Percentiles rank a stretch among this genome's conserved stretches.
phyloP scores from a whole-genome alignment of 257 asterid genomes.

The Cruciata laevipes region DNA sequence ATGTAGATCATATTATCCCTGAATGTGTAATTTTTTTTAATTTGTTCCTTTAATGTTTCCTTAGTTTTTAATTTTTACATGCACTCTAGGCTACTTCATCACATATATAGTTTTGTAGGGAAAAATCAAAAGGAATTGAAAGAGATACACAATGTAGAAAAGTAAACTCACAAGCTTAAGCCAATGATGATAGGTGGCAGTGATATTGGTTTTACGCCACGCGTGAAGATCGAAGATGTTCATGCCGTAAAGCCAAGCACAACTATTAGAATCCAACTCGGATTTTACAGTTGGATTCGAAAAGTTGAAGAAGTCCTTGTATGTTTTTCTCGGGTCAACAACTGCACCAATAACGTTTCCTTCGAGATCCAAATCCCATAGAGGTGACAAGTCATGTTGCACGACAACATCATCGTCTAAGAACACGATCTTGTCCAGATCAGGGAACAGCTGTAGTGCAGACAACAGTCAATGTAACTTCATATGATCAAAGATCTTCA shows the following conservation, averaged over 20 bases:
- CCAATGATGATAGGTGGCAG: conserved; percentile 72
- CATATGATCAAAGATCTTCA: conserved; percentile 17
- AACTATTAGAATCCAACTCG: conserved; percentile 34
- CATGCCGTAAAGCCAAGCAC: conserved; percentile 85
- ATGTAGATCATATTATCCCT: neutral
- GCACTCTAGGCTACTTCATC: neutral
- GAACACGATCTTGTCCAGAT: conserved; percentile 59
- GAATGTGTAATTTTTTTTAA: no score
- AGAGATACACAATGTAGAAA: neutral
- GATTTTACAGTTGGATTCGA: conserved; percentile 50
- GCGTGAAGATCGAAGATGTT: conserved; percentile 62
- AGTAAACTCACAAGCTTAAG: conserved; percentile 62
- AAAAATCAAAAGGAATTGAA: no score
- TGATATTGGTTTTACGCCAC: conserved; percentile 71
- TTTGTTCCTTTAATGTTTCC: neutral
- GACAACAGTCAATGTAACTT: conserved; percentile 26
- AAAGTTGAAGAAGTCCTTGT: conserved; percentile 64
- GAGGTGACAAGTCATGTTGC: conserved; percentile 66
- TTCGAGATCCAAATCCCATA: conserved; percentile 78
- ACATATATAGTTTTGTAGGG: neutral
- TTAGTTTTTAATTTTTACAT: no score
- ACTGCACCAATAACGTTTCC: conserved; percentile 86
- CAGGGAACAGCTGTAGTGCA: conserved; percentile 72
- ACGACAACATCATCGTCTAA: conserved; percentile 84
- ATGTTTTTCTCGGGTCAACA: conserved; percentile 62